These are phyloP conservation scores for Pulveroboletus ravenelii DNA, from an alignment of 768 basidiomycete genomes.

Conservation along the genomic window DNA sequence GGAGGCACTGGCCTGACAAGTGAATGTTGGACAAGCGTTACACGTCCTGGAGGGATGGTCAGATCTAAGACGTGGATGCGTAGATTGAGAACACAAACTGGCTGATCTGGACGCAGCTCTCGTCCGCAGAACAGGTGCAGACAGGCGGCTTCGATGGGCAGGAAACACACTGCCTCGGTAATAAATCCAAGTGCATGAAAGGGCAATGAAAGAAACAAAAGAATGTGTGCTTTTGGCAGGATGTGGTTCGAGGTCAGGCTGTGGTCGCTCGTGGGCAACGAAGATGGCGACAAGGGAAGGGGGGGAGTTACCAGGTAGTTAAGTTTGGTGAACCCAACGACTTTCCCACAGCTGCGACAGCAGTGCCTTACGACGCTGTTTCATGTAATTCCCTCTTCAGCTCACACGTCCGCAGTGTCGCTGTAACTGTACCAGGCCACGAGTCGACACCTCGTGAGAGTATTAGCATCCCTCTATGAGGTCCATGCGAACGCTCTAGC, in stretches of 20 bases:
- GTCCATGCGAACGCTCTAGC: not conserved
- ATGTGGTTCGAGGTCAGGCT: slow-evolving; percentile 18
- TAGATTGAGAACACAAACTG: slow-evolving; percentile 39
- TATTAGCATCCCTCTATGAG: no score
- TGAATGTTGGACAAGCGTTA: slow-evolving; percentile 45
- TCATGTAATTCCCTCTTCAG: not conserved
- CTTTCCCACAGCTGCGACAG: slow-evolving; percentile 4
- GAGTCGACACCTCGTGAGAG: no score
- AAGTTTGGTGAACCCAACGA: not conserved
- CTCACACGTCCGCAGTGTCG: no score
- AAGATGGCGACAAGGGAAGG: not conserved
- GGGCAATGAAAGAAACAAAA: slow-evolving; percentile 25
- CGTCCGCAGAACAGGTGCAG: slow-evolving; percentile 51
- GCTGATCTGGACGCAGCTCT: slow-evolving; percentile 58
- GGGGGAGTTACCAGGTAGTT: slow-evolving; percentile 8
- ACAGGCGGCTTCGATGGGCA: slow-evolving; percentile 45
- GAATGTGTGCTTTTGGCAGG: slow-evolving; percentile 29
- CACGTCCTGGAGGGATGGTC: slow-evolving; percentile 46
- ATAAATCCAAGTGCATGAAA: slow-evolving; percentile 34
- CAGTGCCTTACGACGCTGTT: not conserved
- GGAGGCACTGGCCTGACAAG: slow-evolving; percentile 41
- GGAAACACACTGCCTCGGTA: slow-evolving; percentile 44
- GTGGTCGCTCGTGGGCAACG: slow-evolving; percentile 19
- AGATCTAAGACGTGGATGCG: slow-evolving; percentile 1
- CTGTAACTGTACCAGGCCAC: no score